Evolutionary conservation across 2,329 filamentous ascomycete genomes (phyloP), one percentile per base, ranked within the genome.

Genomic region (Alternaria consortialis): DNA sequence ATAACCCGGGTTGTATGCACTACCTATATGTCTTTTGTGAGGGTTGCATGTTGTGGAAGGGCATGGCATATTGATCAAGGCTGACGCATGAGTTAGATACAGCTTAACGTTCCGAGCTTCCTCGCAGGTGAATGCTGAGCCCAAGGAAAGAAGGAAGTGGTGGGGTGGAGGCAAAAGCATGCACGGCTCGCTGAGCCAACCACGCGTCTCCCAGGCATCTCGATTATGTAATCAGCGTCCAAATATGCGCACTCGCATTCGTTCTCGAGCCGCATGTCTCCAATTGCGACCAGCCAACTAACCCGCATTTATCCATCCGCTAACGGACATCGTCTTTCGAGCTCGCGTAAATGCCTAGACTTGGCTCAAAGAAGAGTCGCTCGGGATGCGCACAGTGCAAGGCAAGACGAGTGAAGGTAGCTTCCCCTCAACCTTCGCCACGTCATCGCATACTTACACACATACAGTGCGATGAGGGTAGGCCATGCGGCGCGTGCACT

Each of bases 341-440:
- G n/a, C 31, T 40, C 36, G 47, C 44, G 13, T 20, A 15, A 37
- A 62, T 62, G 59, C 54, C 59, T 17, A 48, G 55, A 23, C 51
- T 58, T 9, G 59, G 59, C 29, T 62, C 55, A 4, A 62, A 54
- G 27, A 62, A 62, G 31, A 58, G 48, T 42, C 66, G 70, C 15
- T 66, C 63, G 34, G 72, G 72, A 25, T 76, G 73, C 47, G 31
- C 52, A 37, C 70, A 72, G 34, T 76, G 71, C 52, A 76, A 74
- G 54, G 60, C 56, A 12, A 63, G 71, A 43, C 71, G 70, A 29
- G 72, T 75, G 11, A 75, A 75, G 65, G 70, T 73, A 51, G 31
- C 31, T 40, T 48, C 1, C 29, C 44, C 17, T 34, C n/a, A 20
- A 11, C 25, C 27, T 32, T 44, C 11, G 25, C 32, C 43, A 23